Conservation (phyloP, 2,329 filamentous ascomycete species). For the Aspergillus cejpii region DNA sequence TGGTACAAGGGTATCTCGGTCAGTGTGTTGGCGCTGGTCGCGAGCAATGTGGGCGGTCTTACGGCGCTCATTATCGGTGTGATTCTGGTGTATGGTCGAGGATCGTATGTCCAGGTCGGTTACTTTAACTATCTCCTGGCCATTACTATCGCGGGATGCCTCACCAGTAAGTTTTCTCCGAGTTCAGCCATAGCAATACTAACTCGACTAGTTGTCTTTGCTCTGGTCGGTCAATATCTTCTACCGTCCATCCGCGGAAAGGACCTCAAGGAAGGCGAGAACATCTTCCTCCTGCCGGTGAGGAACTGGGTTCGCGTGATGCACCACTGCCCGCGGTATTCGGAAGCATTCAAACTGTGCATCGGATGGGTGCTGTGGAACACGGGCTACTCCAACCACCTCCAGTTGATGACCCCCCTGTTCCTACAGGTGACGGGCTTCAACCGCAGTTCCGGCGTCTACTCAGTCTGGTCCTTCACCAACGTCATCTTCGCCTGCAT, state of each 20-base stretch:
- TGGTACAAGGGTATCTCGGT: constrained; percentile 13
- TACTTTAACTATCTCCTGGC: constrained; percentile 13
- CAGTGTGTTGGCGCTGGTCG: constrained; percentile 9
- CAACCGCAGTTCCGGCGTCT: constrained; percentile 11
- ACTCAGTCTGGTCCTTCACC: constrained; percentile 17
- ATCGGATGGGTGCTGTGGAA: constrained; percentile 21
- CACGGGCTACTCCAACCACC: constrained; percentile 17
- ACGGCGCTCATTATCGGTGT: constrained; percentile 10
- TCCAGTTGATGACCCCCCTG: constrained; percentile 9
- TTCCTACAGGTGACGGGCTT: constrained; percentile 18
- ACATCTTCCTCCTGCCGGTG: constrained; percentile 4
- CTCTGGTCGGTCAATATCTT: no score
- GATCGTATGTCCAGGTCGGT: constrained; percentile 7
- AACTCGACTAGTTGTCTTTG: no score
- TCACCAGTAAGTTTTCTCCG: constrained; percentile 7
- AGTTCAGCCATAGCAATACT: no score
- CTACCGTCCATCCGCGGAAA: no score
- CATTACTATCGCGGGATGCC: constrained; percentile 13
- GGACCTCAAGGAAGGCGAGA: no score
- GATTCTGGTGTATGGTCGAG: constrained; percentile 11
- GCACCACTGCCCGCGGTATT: constrained; percentile 9
- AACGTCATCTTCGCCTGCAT: constrained; percentile 14
- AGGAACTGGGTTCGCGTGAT: constrained; percentile 13
- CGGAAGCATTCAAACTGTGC: constrained; percentile 19
- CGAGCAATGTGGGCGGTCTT: constrained; percentile 10